Conservation (phyloP, 2,329 filamentous ascomycete species). For the Eutypella sp. region DNA sequence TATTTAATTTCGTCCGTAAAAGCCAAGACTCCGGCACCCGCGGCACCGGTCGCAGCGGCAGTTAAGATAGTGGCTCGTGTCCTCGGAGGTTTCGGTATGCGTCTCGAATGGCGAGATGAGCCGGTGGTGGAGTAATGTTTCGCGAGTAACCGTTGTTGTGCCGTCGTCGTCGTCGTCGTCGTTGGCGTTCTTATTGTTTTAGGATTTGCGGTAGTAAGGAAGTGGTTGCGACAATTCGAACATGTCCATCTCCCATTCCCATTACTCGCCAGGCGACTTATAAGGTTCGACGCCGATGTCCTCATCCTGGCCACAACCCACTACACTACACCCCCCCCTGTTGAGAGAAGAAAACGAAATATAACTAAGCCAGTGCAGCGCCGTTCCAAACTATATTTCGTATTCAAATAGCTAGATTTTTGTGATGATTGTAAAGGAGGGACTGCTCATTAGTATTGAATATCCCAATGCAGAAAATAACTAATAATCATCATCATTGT, state of each 20-base stretch:
- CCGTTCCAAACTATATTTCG: too few relatives aligned
- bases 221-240: slow-evolving; percentile 39
- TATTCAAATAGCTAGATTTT: too few relatives aligned
- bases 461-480: too few relatives aligned
- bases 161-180: slow-evolving; percentile 21
- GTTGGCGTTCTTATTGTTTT: too few relatives aligned
- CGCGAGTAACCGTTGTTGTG: slow-evolving; percentile 16
- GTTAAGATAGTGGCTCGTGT: slow-evolving; percentile 35
- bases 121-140: slow-evolving; percentile 20
- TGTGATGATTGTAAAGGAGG: too few relatives aligned
- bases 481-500: too few relatives aligned
- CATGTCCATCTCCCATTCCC: slow-evolving; percentile 40
- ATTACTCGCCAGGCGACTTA: slow-evolving; percentile 33
- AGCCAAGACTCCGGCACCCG: slow-evolving; percentile 43
- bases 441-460: too few relatives aligned
- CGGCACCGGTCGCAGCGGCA: slow-evolving; percentile 46
- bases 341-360: too few relatives aligned
- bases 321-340: too few relatives aligned
- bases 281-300: slow-evolving; percentile 30
- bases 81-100: slow-evolving; percentile 12
- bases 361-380: too few relatives aligned
- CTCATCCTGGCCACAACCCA: slow-evolving; percentile 34
- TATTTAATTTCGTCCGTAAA: slow-evolving; percentile 69
- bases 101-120: slow-evolving; percentile 17
- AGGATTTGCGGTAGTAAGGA: slow-evolving; percentile 27